Conservation (phyloP, 208 protist species). For the Acanthamoeba comandoni region DNA sequence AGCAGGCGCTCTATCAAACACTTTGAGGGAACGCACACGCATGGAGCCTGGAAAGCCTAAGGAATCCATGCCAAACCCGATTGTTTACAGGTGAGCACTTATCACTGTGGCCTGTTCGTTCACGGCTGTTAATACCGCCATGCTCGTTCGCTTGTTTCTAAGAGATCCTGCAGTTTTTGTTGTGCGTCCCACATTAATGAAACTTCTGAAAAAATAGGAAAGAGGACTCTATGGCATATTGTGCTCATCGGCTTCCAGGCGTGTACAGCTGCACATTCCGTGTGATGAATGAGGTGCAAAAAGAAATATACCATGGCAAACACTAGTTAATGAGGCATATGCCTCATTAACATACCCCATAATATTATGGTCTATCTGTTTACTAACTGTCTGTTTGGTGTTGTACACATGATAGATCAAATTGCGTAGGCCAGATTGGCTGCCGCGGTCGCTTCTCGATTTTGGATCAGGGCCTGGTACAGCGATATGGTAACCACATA, state of each 20-base stretch:
- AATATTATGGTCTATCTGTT: not conserved
- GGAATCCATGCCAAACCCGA: not conserved
- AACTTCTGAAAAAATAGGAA: too few relatives aligned
- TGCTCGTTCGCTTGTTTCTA: too few relatives aligned
- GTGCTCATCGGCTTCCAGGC: constrained; percentile 39
- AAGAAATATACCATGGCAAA: too few relatives aligned
- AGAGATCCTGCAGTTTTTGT: too few relatives aligned
- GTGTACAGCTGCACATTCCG: constrained; percentile 63
- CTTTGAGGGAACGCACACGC: constrained; percentile 14
- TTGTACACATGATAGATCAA: constrained; percentile 56
- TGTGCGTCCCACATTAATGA: too few relatives aligned
- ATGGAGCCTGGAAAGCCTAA: constrained; percentile 48
- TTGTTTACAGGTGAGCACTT: constrained; percentile 42
- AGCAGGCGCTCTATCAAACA: constrained; percentile 1
- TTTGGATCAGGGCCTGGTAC: constrained; percentile 65
- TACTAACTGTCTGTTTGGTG: not conserved
- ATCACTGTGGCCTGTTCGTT: too few relatives aligned
- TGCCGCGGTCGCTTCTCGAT: constrained; percentile 23
- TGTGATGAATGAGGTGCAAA: constrained; percentile 62
- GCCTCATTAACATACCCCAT: too few relatives aligned
- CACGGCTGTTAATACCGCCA: too few relatives aligned
- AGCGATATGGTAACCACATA: constrained; percentile 22
- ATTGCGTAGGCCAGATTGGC: constrained; percentile 40
- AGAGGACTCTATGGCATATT: constrained; percentile 51
- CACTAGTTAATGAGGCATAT: too few relatives aligned